Evolutionary conservation across 2,329 filamentous ascomycete genomes (phyloP), one percentile per base, ranked within the genome.

Genomic region (Diaporthe nobilis): DNA sequence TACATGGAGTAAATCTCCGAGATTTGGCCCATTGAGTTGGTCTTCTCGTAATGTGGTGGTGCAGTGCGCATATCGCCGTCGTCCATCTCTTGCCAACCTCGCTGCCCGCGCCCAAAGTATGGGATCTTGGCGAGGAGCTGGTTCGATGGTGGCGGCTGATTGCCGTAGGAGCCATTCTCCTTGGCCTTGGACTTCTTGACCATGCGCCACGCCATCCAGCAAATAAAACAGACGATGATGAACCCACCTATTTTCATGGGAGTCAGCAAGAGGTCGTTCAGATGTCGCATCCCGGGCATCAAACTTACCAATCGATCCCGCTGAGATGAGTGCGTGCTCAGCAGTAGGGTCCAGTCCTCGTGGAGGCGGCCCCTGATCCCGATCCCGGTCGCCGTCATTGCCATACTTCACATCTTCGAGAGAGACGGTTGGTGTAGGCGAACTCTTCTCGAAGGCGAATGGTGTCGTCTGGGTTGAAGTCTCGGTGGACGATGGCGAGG

Each of bases 121-220:
- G 86, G 84, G 0, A 87, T 76, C 53, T 81, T 84, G 68, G 80
- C 80, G 7, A 81, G 76, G 8, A 85, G 37, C 4, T 80, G 44
- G 13, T 75, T 77, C 3, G 76, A 71, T 31, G 77, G 49, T 17
- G 72, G 47, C 17, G 39, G 73, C 13, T 75, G 68, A 25, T 71
- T 71, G 22, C 61, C 72, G 20, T 76, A 67, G 17, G 51, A 79
- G 25, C 76, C 68, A 37, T 73, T 61, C 71, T 78, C 78, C 13
- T 76, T 75, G 42, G 78, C 78, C 70, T 80, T 84, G 10, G 82
- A 80, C 77, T 82, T 85, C 74, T 82, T 82, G 60, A 83, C 68
- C 15, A 81, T 81, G n/a, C 85, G 83, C 82, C 85, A 88, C 7
- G 86, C 79, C 34, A 88, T 81, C 87, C 86, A 89, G 10, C 79